Conservation (phyloP, 2,329 filamentous ascomycete genomes). For the Neophaeococcomyces mojaviensis region DNA sequence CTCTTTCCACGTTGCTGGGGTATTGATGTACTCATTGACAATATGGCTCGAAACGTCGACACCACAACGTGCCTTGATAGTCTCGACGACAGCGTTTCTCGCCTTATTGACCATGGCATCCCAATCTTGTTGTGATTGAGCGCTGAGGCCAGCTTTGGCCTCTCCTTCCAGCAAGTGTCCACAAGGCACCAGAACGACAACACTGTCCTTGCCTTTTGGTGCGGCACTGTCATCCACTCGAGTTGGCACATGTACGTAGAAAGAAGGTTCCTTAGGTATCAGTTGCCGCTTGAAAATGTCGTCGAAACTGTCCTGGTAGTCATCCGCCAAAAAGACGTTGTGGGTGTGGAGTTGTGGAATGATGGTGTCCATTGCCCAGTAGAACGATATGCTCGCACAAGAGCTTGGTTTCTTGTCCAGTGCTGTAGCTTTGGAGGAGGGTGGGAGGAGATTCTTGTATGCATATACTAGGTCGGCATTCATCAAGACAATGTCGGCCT, state of each 20-base stretch:
- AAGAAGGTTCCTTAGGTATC: slow-evolving; percentile 61
- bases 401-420: slow-evolving; percentile 37
- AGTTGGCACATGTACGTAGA: slow-evolving; percentile 70
- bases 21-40: slow-evolving; percentile 57
- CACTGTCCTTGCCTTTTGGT: slow-evolving; percentile 54
- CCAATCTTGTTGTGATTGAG: slow-evolving; percentile 49
- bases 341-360: slow-evolving; percentile 60
- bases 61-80: slow-evolving; percentile 54
- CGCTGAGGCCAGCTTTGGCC: slow-evolving; percentile 23
- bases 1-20: slow-evolving; percentile 56
- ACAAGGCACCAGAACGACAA: slow-evolving; percentile 65
- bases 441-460: slow-evolving; percentile 62
- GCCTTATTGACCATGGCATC: slow-evolving; percentile 51
- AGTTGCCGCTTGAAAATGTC: slow-evolving; percentile 63
- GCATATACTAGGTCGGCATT: slow-evolving; percentile 70
- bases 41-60: slow-evolving; percentile 45
- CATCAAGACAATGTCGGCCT: slow-evolving; percentile 60
- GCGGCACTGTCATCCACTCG: slow-evolving; percentile 62
- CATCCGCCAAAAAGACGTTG: slow-evolving; percentile 70
- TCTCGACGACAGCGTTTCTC: slow-evolving; percentile 53
- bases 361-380: slow-evolving; percentile 54
- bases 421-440: slow-evolving; percentile 35
- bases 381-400: slow-evolving; percentile 69
- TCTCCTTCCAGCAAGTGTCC: slow-evolving; percentile 51
- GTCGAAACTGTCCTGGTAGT: slow-evolving; percentile 67